Base-by-base conservation (phyloP, 2,329 filamentous ascomycete species). In the Boeremia exigua region DNA sequence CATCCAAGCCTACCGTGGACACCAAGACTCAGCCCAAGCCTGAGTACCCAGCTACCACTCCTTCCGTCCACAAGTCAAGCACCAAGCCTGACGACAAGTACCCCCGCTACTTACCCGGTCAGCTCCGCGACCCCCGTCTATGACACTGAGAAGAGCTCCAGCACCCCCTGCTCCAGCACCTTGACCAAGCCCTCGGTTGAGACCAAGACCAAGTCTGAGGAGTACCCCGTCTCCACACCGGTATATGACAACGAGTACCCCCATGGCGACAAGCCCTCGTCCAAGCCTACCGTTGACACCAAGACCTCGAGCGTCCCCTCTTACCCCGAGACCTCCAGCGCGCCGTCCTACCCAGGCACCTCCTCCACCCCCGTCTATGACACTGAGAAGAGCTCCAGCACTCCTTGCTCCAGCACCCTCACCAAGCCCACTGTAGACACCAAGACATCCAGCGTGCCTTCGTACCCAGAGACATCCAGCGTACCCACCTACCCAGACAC, bases 151-250 rank as follows among this genome's bases (percentile, higher is more conserved):
- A 30, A 42, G 30, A 37, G 33, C 29, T 40, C 36, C 6, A 33
- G 34, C 37, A 48, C 45, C 8, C 45, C 45, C 10, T 44, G 32
- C 39, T 14, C 44, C 50, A 48, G 46, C 48, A 51, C 39, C 42
- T 36, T 30, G 7, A 32, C 40, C 9, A 36, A 27, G 19, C 50
- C 50, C 12, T 30, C 40, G 3, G 44, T 48, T 28, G 49, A 40
- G 34, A 47, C 49, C 11, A 38, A 53, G 49, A 48, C 51, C 9
- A 48, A 42, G 37, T 43, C 44, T 15, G 40, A 29, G 25, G 48
- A 33, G 1, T 54, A 54, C 32, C 38, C 51, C 4, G 10, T 5
- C 12, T 45, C 40, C 8, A 28, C 28, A 1, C 45, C 52, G 11
- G 32, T 23, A 27, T 29, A 48, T 28, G 46, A 28, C 25, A 37